phyloP scores from a whole-genome alignment of 805 yeast species.

The Candida incommunis region DNA sequence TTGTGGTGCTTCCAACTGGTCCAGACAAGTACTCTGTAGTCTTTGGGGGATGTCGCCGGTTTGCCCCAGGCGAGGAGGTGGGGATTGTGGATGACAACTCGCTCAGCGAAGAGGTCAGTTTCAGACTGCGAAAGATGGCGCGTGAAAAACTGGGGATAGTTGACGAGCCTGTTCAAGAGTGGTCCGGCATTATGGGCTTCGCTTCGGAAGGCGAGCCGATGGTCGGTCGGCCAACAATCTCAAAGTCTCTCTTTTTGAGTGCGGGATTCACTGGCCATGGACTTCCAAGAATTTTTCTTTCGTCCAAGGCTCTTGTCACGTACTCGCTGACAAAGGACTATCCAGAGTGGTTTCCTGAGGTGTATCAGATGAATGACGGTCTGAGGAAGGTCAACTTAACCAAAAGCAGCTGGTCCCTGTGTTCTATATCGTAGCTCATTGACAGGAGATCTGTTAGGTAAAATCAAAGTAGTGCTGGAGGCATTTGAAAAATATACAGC shows the following conservation, averaged over 20 bases:
- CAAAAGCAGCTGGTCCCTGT: too few species aligned
- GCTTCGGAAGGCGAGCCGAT: conserved; percentile 28
- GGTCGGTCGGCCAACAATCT: conserved; percentile 26
- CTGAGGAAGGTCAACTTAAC: too few species aligned
- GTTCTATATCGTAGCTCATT: too few species aligned
- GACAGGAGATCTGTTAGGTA: too few species aligned
- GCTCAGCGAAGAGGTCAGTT: conserved; percentile 2
- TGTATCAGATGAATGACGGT: neutral
- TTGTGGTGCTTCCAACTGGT: conserved; percentile 7
- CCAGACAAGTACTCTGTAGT: conserved; percentile 5
- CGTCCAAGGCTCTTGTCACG: conserved; percentile 26
- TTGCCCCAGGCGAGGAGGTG: conserved; percentile 5
- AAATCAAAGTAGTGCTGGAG: too few species aligned
- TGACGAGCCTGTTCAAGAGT: conserved; percentile 13
- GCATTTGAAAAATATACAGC: too few species aligned
- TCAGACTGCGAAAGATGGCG: conserved; percentile 3
- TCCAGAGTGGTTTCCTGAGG: conserved; percentile 10
- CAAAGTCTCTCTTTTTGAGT: conserved; percentile 7
- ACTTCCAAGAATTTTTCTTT: conserved; percentile 32
- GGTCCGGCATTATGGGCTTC: conserved; percentile 38
- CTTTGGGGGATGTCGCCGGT: conserved; percentile 9
- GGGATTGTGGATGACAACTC: conserved; percentile 8
- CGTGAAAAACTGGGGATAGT: conserved; percentile 4
- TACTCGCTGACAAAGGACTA: conserved; percentile 3
- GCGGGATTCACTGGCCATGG: conserved; percentile 42